Conservation (phyloP, 2,329 filamentous ascomycete genomes). For the Epichloe sylvatica region DNA sequence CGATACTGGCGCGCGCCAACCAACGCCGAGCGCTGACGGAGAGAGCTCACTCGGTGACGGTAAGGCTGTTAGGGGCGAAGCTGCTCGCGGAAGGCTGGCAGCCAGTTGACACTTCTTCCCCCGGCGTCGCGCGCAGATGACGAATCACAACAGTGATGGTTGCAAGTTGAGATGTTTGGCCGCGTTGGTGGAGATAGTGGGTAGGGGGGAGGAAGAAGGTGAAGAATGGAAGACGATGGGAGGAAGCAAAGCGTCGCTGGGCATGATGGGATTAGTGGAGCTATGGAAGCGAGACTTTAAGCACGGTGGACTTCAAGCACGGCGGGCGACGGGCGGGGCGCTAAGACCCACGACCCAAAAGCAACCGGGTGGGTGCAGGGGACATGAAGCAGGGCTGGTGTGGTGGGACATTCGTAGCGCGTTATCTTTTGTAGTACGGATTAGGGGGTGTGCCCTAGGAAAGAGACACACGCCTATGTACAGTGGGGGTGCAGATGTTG, state of each 20-base stretch:
- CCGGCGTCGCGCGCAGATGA: neutral
- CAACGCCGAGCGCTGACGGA: neutral
- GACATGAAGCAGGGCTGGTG: conserved; percentile 1
- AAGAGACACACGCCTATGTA: no score
- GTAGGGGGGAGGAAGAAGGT: conserved; percentile 12
- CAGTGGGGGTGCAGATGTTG: no score
- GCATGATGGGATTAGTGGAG: conserved; percentile 13
- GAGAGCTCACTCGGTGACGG: neutral
- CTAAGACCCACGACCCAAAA: conserved; percentile 5
- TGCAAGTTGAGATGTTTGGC: conserved; percentile 7
- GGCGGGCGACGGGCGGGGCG: conserved; percentile 3
- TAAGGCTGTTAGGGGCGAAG: neutral
- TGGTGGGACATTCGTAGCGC: no score
- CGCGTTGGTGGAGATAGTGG: conserved; percentile 16
- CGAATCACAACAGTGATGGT: conserved; percentile 7
- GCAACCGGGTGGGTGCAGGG: conserved; percentile 7
- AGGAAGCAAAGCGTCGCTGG: conserved; percentile 10
- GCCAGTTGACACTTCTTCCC: neutral
- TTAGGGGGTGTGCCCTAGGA: no score
- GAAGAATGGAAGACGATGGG: conserved; percentile 15
- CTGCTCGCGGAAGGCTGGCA: neutral
- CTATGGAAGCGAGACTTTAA: conserved; percentile 9
- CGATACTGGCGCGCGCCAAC: neutral
- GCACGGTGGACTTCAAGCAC: neutral
- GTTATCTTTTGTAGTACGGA: no score